phyloP scores from a whole-genome alignment of 164 flowering plant species.

The Saururus chinensis region DNA sequence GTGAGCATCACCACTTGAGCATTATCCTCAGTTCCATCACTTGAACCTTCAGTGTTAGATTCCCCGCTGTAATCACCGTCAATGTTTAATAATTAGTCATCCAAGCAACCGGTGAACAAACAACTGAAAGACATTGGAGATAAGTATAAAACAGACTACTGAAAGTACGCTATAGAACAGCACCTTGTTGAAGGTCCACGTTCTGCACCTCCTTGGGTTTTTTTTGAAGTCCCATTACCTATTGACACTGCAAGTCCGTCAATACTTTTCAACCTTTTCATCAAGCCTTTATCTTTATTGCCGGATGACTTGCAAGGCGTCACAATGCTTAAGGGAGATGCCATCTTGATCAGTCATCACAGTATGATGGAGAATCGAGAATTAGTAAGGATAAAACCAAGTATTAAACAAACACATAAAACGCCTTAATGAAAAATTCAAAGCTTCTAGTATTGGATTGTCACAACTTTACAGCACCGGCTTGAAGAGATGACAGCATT shows the following conservation, averaged over 20 bases:
- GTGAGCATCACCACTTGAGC: constrained; percentile 9
- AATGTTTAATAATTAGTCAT: not conserved
- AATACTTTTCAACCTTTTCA: constrained; percentile 65
- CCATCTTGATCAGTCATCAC: constrained; percentile 30
- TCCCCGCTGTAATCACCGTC: constrained; percentile 17
- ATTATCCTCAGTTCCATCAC: constrained; percentile 69
- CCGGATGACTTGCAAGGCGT: constrained; percentile 55
- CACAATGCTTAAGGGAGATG: constrained; percentile 39
- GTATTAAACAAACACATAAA: not conserved
- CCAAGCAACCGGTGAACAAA: constrained; percentile 12
- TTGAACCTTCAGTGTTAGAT: constrained; percentile 45
- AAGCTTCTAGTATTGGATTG: not conserved
- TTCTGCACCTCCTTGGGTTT: constrained; percentile 30
- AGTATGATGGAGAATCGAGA: not conserved
- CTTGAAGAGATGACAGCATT: not conserved
- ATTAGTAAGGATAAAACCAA: not conserved
- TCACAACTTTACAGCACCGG: too few species aligned
- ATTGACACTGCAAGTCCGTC: constrained; percentile 74
- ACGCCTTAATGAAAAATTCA: too few species aligned
- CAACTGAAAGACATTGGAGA: not conserved
- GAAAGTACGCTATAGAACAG: not conserved
- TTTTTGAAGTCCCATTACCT: constrained; percentile 50
- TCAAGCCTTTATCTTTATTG: constrained; percentile 41
- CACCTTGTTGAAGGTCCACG: constrained; percentile 14
- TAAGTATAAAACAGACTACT: not conserved